Conservation (phyloP, 1,284 basidiomycete genomes). For the Thecaphora frezii region DNA sequence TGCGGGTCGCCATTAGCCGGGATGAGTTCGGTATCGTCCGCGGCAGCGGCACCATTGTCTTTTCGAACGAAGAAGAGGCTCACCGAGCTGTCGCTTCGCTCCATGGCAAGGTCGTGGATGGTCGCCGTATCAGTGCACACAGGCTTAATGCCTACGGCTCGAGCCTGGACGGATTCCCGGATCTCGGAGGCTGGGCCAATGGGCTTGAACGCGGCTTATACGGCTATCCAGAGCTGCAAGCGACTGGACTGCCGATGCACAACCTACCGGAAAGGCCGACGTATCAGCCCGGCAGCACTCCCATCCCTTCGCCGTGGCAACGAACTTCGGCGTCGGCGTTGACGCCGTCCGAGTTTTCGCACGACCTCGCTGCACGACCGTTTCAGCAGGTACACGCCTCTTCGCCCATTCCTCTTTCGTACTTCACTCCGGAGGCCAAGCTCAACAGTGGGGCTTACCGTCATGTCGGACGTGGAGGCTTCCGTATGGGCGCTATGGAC, state of each 20-base stretch:
- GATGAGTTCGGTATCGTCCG: slow-evolving; percentile 21
- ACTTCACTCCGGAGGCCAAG: neutral
- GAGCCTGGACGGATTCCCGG: neutral
- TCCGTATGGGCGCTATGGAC: neutral
- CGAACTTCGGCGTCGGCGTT: neutral
- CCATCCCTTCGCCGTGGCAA: no score
- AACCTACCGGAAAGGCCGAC: no score
- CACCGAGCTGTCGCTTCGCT: slow-evolving; percentile 7
- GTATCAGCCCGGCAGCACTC: no score
- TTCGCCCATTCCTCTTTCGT: neutral
- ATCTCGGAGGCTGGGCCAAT: neutral
- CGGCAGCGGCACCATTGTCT: slow-evolving; percentile 25
- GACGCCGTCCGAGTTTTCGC: neutral
- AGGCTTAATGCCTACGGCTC: slow-evolving; percentile 3
- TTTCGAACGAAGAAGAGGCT: slow-evolving; percentile 9
- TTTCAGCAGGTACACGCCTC: neutral
- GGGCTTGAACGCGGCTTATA: neutral
- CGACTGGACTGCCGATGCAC: no score
- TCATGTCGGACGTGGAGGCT: neutral
- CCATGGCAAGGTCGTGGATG: slow-evolving; percentile 24
- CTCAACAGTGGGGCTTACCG: neutral
- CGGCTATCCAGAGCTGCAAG: no score
- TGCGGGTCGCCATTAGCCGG: slow-evolving; percentile 10
- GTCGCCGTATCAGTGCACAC: slow-evolving; percentile 17
- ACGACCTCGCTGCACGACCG: neutral